phyloP scores from a whole-genome alignment of 768 basidiomycete species.

The Suillus paluster region DNA sequence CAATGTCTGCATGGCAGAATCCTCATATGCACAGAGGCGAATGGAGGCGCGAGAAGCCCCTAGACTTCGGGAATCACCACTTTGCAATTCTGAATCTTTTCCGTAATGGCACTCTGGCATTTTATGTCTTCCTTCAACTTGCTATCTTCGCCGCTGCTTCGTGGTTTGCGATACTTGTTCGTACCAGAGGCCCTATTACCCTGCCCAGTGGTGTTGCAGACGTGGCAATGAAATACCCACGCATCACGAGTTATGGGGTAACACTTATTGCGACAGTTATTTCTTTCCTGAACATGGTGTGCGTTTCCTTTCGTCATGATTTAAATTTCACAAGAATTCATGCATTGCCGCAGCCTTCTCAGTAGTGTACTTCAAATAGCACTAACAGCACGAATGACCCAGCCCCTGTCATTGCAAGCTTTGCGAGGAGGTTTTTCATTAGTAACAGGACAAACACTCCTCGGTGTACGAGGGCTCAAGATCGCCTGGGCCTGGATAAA shows the following conservation, averaged over 20 bases:
- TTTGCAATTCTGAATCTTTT: neutral
- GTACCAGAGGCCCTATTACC: neutral
- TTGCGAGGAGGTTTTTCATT: neutral
- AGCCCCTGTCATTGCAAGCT: neutral
- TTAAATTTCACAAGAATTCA: neutral
- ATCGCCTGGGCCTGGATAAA: neutral
- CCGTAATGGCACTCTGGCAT: neutral
- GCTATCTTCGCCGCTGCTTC: neutral
- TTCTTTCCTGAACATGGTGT: neutral
- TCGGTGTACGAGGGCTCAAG: neutral
- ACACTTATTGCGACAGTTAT: neutral
- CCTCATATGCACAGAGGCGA: neutral
- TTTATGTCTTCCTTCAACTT: neutral
- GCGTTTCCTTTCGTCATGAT: neutral
- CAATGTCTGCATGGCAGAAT: neutral
- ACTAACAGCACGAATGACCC: neutral
- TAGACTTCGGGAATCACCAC: neutral
- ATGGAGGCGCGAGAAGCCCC: neutral
- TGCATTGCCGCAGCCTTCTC: neutral
- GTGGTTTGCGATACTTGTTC: neutral
- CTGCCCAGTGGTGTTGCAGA: neutral
- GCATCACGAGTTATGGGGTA: neutral
- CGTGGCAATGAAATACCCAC: neutral
- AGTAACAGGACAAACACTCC: neutral
- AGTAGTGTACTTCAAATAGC: neutral